phyloP scores from a whole-genome alignment of 2,329 filamentous ascomycete species.

The Botryotinia calthae region DNA sequence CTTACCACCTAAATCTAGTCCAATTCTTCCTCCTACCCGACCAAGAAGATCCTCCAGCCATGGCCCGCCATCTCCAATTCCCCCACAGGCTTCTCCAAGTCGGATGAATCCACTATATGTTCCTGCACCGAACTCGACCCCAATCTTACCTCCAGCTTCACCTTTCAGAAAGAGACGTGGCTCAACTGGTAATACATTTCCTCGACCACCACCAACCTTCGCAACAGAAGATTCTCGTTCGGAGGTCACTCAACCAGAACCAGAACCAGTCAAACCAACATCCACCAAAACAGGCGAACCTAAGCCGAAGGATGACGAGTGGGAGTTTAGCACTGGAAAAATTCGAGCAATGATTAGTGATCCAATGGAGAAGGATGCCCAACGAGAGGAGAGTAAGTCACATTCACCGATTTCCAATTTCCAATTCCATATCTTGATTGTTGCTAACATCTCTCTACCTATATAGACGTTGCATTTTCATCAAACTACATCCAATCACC shows the following conservation, averaged over 20 bases:
- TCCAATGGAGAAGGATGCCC: conserved; percentile 22
- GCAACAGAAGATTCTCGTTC: not conserved
- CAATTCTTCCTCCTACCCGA: not conserved
- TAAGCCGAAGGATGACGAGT: conserved; percentile 20
- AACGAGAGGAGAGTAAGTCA: conserved; percentile 30
- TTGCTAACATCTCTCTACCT: not conserved
- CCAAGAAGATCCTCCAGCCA: not conserved
- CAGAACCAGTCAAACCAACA: not conserved
- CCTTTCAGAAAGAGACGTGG: conserved; percentile 5
- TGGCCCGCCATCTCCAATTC: not conserved
- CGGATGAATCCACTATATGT: not conserved
- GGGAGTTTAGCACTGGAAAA: conserved; percentile 28
- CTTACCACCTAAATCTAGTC: not conserved
- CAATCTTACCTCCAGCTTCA: conserved; percentile 9
- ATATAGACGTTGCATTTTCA: conserved; percentile 32
- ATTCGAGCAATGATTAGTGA: conserved; percentile 20
- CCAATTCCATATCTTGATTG: not conserved
- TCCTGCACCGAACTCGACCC: not conserved
- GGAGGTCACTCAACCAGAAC: not conserved
- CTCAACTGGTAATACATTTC: not conserved
- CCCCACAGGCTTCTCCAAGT: conserved; percentile 7
- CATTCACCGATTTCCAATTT: not conserved
- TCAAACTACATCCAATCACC: conserved; percentile 22
- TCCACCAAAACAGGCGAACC: not conserved
- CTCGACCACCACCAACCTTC: not conserved